Conservation (phyloP, 345 rosid species). For the Reutealis trisperma region DNA sequence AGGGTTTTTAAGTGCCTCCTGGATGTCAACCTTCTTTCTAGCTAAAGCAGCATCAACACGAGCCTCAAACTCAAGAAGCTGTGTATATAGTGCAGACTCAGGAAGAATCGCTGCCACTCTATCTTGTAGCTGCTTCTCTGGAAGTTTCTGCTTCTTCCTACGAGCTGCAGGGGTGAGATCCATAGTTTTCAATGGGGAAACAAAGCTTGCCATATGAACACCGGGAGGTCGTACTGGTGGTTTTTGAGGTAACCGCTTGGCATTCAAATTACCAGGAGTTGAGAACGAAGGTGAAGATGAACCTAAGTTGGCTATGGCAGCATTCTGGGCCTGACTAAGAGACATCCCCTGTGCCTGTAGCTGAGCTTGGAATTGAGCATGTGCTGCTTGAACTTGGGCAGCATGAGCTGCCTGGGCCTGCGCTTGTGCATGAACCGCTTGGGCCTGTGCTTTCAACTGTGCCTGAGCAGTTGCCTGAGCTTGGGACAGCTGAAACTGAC, state of each 20-base stretch:
- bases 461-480: slow-evolving; percentile 67
- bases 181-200: slow-evolving; percentile 76
- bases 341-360: slow-evolving; percentile 68
- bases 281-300: slow-evolving; percentile 66
- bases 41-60: slow-evolving; percentile 87
- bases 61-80: slow-evolving; percentile 94
- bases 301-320: slow-evolving; percentile 61
- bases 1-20: slow-evolving; percentile 93
- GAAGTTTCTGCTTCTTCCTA: slow-evolving; percentile 92
- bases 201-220: slow-evolving; percentile 50
- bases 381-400: slow-evolving; percentile 59
- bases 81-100: slow-evolving; percentile 93
- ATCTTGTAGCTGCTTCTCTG: slow-evolving; percentile 85
- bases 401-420: slow-evolving; percentile 44
- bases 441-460: slow-evolving; percentile 42
- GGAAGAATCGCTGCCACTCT: slow-evolving; percentile 95
- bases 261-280: slow-evolving; percentile 56
- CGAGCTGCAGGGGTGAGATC: slow-evolving; percentile 77
- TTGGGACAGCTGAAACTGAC: slow-evolving; percentile 70
- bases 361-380: slow-evolving; percentile 84
- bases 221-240: slow-evolving; percentile 79
- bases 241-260: slow-evolving; percentile 69
- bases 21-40: slow-evolving; percentile 93
- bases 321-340: slow-evolving; percentile 55
- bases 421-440: slow-evolving; percentile 40